A percentile compares a stretch with the other conserved stretches of the same genome.
phyloP scores from a whole-genome alignment of 345 rosid genomes.

The Camelina laxa region DNA sequence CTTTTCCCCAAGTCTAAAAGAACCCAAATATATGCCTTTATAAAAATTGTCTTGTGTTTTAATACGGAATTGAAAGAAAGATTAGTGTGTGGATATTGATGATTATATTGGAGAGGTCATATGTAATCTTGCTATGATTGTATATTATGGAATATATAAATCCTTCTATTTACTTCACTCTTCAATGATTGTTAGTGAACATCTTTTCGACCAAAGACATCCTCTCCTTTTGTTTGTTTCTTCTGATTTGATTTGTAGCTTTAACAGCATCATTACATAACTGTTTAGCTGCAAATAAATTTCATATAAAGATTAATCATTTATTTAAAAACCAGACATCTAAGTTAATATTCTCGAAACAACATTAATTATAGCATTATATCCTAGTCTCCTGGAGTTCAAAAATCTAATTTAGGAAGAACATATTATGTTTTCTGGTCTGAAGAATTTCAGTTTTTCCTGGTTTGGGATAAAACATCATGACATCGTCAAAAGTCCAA shows the following conservation, averaged over 20 bases:
- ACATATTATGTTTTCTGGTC: slow-evolving; percentile 2
- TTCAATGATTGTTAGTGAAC: slow-evolving; percentile 20
- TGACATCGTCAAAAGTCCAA: slow-evolving; percentile 6
- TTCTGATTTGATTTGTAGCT: slow-evolving; percentile 33
- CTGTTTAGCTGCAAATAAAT: no score
- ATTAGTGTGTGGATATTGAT: slow-evolving; percentile 20
- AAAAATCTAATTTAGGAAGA: background rate
- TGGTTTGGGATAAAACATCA: background rate
- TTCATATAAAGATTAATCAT: background rate
- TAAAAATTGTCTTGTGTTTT: background rate
- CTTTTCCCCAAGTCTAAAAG: slow-evolving; percentile 32
- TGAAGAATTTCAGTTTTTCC: background rate
- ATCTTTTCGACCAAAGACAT: slow-evolving; percentile 20
- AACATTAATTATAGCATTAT: no score
- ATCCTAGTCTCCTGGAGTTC: no score
- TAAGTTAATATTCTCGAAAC: no score
- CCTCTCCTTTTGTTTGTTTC: slow-evolving; percentile 21
- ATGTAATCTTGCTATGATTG: background rate
- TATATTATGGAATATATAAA: background rate
- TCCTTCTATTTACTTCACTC: background rate
- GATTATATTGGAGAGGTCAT: background rate
- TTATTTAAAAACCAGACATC: no score
- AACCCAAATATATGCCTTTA: slow-evolving; percentile 30
- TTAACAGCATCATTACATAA: background rate
- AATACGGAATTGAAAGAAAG: slow-evolving; percentile 4